Conservation (phyloP, 305 asterid genomes). For the Coffea humblotiana region DNA sequence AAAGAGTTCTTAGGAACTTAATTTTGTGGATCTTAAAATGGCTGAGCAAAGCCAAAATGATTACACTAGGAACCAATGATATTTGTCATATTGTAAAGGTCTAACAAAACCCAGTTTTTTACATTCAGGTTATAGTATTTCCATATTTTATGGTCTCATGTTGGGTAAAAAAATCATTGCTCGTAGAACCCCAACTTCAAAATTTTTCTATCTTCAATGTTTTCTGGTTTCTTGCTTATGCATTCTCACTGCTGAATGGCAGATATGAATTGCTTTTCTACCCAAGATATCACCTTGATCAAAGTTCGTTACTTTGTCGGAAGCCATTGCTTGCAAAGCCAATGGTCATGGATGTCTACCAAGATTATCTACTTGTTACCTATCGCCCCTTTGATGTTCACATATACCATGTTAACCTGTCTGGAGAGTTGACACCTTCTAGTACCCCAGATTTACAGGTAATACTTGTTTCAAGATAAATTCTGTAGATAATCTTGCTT, state of each 20-base stretch:
- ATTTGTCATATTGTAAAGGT: not conserved
- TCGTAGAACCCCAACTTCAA: slow-evolving; percentile 37
- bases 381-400: slow-evolving; percentile 97
- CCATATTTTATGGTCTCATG: not conserved
- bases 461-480: slow-evolving; percentile 34
- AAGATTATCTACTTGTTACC: slow-evolving; percentile 89
- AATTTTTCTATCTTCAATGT: not conserved
- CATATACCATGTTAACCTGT: slow-evolving; percentile 81
- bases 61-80: not conserved
- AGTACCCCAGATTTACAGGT: slow-evolving; percentile 89
- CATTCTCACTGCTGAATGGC: slow-evolving; percentile 37
- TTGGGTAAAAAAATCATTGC: not conserved
- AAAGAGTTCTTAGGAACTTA: not conserved
- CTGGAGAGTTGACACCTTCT: slow-evolving; percentile 93
- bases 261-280: slow-evolving; percentile 97
- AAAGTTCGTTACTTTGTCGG: slow-evolving; percentile 88
- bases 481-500: slow-evolving; percentile 20
- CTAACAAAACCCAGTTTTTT: not conserved
- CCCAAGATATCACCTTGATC: slow-evolving; percentile 99
- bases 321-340: slow-evolving; percentile 85
- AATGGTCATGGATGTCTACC: slow-evolving; percentile 98
- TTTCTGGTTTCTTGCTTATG: slow-evolving; percentile 1
- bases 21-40: not conserved
- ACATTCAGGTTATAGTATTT: not conserved
- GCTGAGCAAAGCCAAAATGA: not conserved